A percentile compares a stretch with the other conserved stretches of the same genome.
Evolutionary conservation across 352 stramenopile species (phyloP).

Genomic region (Globisporangium echinulatum): DNA sequence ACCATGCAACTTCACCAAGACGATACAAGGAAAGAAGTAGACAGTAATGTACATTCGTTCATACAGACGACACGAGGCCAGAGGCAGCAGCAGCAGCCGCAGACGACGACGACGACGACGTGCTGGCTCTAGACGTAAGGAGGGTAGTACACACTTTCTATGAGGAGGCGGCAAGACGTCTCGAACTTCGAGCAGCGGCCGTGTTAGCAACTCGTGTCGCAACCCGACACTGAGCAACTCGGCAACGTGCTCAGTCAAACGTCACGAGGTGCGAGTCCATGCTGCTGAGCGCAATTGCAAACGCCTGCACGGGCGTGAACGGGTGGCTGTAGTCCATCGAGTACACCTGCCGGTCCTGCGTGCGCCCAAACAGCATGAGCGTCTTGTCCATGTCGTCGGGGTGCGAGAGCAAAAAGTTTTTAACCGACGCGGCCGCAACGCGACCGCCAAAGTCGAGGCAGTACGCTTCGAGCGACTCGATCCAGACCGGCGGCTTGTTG

Average conservation of each 20-base stretch:
- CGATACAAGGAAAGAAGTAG: too few species aligned
- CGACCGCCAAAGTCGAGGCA: slow-evolving; percentile 23
- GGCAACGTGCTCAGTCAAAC: slow-evolving; percentile 48
- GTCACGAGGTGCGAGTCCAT: slow-evolving; percentile 86
- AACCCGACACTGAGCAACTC: too few species aligned
- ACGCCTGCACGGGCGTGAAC: slow-evolving; percentile 81
- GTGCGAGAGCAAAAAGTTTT: slow-evolving; percentile 85
- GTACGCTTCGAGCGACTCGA: slow-evolving; percentile 82
- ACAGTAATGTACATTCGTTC: not conserved
- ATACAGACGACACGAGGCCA: too few species aligned
- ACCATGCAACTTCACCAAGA: not conserved
- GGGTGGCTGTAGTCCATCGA: slow-evolving; percentile 85
- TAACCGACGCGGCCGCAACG: slow-evolving; percentile 58
- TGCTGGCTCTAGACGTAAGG: too few species aligned
- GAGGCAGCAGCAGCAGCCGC: too few species aligned
- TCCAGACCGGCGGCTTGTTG: slow-evolving; percentile 86
- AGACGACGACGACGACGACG: too few species aligned
- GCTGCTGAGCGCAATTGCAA: slow-evolving; percentile 82
- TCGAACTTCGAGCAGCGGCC: too few species aligned
- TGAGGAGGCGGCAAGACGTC: too few species aligned
- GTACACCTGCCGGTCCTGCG: slow-evolving; percentile 83
- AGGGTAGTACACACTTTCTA: slow-evolving; percentile 1
- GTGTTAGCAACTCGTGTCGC: too few species aligned
- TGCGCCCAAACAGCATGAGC: slow-evolving; percentile 83
- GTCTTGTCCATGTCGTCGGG: slow-evolving; percentile 84